Base-by-base conservation (phyloP, 148 eudicot genomes). In the Hydrangea macrophylla region DNA sequence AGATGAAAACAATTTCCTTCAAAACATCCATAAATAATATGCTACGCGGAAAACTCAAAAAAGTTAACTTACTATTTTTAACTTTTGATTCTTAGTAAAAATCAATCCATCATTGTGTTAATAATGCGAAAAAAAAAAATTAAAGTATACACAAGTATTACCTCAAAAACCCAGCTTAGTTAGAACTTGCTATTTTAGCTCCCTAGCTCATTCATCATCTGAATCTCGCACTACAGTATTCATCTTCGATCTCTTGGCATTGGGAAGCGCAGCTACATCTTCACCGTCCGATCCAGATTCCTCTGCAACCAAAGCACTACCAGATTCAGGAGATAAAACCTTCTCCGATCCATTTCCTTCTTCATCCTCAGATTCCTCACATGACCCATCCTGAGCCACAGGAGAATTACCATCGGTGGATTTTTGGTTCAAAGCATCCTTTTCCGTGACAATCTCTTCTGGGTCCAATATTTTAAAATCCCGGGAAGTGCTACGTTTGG, bases 401-500 rank as follows among this genome's bases (percentile, higher is more conserved):
- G 67, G 23, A 0, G 73, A 62, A 66, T 72, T 18, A 13, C 70
- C 44, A 2, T 48, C n/a, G 15, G 60, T 51, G 17, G 60, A 5
- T 66, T 79, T 80, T 17, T 70, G 68, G 73, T 67, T 73, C 24
- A 55, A 32, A 48, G 71, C 71, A 55, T 59, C 73, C 61, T 75
- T 77, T 71, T 79, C 70, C 5, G 5, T 27, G n/a, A 56, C 40
- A n/a, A 31, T 64, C 7, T 85, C 70, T 13, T 62, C 40, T 6
- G 79, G 58, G 33, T 77, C 75, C 0, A 68, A 1, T 58, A 85
- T 82, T 70, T 58, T 78, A 76, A 85, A 85, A 42, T 85, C 86
- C 74, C 89, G 71, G 33, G 86, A 68, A 25, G 84, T 85, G 86
- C 86, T 82, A 25, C 84, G 82, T 67, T 85, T 85, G 42, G 89